These are phyloP conservation scores for Melampsora larici-populina DNA, from an alignment of 1,284 basidiomycete species.

Conservation along the genomic window DNA sequence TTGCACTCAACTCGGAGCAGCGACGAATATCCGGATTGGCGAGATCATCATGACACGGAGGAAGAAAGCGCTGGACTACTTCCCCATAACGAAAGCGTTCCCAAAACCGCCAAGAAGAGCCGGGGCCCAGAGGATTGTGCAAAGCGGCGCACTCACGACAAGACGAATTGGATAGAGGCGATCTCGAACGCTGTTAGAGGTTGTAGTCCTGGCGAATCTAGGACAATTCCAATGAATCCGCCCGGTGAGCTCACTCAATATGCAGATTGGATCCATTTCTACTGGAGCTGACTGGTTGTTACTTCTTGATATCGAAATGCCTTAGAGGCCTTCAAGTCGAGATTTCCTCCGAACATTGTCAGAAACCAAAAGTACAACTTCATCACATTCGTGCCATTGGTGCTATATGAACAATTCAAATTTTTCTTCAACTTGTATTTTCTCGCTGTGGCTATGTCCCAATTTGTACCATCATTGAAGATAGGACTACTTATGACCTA, in stretches of 20 bases:
- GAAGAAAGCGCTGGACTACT: background rate
- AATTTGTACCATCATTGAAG: conserved; percentile 92
- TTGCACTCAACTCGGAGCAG: background rate
- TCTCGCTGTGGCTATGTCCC: conserved; percentile 88
- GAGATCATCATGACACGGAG: background rate
- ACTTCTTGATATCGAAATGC: background rate
- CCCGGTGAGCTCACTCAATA: conserved; percentile 23
- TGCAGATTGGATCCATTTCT: background rate
- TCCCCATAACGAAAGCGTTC: background rate
- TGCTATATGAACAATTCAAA: conserved; percentile 99
- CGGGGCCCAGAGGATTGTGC: background rate
- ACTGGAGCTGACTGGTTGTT: background rate
- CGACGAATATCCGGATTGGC: background rate
- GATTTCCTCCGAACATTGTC: conserved; percentile 71
- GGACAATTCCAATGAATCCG: conserved; percentile 42
- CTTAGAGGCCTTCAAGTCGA: conserved; percentile 46
- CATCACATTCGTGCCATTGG: conserved; percentile 88
- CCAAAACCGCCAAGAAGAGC: background rate
- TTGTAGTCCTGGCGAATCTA: conserved; percentile 14
- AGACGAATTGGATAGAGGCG: conserved; percentile 20
- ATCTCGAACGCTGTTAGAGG: conserved; percentile 21
- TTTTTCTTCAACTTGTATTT: conserved; percentile 99
- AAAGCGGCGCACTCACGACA: background rate
- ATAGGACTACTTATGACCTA: conserved; percentile 86
- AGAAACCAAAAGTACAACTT: conserved; percentile 98